Evolutionary conservation across 345 rosid genomes (phyloP).

Genomic region (Kandelia obovata): DNA sequence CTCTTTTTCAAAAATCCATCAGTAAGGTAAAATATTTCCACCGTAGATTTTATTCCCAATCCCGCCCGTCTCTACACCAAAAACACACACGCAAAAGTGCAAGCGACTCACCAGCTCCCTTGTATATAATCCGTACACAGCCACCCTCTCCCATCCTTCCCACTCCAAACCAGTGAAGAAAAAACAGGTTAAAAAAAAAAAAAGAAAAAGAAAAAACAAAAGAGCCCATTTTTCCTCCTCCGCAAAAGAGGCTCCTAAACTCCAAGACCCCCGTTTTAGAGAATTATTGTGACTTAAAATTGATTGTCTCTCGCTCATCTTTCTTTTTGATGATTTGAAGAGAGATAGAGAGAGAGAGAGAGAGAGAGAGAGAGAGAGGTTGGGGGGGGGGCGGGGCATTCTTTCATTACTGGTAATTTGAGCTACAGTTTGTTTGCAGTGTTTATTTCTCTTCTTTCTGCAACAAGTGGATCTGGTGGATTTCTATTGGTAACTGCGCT

Average conservation of each 20-base stretch:
- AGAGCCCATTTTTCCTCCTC: too few species aligned
- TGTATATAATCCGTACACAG: slow-evolving; percentile 1
- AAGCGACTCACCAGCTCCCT: too few species aligned
- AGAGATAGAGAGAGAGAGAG: background rate
- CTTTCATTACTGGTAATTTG: background rate
- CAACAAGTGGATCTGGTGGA: slow-evolving; percentile 7
- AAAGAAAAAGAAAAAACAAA: background rate
- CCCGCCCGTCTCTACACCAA: background rate
- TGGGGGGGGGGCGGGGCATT: background rate
- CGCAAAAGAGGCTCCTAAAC: background rate
- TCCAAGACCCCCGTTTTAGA: slow-evolving; percentile 6
- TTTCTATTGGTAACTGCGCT: background rate
- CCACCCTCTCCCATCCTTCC: too few species aligned
- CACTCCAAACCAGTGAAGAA: background rate
- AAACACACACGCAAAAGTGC: too few species aligned
- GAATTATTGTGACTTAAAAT: background rate
- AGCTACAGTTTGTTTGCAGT: background rate
- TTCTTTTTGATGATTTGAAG: background rate
- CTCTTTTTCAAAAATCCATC: background rate
- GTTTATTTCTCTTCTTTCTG: background rate
- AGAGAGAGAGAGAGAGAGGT: too few species aligned
- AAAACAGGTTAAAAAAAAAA: background rate
- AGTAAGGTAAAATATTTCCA: background rate
- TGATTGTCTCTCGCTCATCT: background rate
- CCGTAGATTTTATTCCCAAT: background rate